Conservation (phyloP, 2,329 filamentous ascomycete species). For the Juglanconis juglandina region DNA sequence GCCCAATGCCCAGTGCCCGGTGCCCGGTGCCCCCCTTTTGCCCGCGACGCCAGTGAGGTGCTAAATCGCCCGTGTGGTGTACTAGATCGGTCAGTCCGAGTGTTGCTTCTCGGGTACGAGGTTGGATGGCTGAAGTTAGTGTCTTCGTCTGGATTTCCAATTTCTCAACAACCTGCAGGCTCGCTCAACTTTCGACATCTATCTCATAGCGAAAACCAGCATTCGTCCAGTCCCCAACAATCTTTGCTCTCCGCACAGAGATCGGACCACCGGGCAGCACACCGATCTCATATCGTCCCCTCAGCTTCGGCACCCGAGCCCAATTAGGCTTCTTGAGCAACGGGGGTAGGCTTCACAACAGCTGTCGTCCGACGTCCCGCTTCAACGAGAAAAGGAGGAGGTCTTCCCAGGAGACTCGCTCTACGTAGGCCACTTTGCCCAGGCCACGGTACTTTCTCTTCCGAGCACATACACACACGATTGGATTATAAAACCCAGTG, state of each 20-base stretch:
- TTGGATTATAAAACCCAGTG: not conserved
- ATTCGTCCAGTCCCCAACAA: not conserved
- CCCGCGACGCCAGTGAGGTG: not conserved
- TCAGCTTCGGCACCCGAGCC: slow-evolving; percentile 1
- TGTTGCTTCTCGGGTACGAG: too few relatives aligned
- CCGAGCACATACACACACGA: not conserved
- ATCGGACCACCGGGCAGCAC: not conserved
- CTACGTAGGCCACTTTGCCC: not conserved
- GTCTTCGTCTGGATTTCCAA: too few relatives aligned
- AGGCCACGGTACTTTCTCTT: not conserved
- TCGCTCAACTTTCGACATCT: too few relatives aligned
- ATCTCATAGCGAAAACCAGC: too few relatives aligned
- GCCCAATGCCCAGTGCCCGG: too few relatives aligned
- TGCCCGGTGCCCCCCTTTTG: not conserved
- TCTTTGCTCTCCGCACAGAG: not conserved
- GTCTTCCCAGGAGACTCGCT: not conserved
- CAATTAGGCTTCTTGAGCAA: not conserved
- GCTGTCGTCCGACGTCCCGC: not conserved
- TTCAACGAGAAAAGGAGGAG: not conserved
- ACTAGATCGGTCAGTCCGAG: too few relatives aligned
- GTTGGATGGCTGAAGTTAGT: too few relatives aligned
- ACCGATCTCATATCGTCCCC: not conserved
- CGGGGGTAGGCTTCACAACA: not conserved
- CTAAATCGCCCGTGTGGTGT: not conserved
- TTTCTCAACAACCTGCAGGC: too few relatives aligned